Evolutionary conservation across 805 yeast genomes (phyloP), one percentile per base, ranked within the genome.

Genomic region (Metahyphopichia silvanorum): DNA sequence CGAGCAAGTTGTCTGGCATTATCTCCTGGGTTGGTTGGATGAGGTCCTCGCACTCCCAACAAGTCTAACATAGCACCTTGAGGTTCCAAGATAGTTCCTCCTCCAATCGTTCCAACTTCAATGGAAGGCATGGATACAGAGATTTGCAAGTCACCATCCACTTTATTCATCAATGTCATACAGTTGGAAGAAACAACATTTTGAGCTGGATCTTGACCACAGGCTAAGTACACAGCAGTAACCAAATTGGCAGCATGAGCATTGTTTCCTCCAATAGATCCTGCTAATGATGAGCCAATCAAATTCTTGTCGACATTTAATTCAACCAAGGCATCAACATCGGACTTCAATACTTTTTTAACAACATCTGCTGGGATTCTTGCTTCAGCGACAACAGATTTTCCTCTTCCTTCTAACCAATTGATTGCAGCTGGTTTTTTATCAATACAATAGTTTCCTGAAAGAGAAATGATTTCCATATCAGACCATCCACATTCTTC

Each of bases 171-270:
- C 46, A 93, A 71, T 1, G 99, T 93, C 38, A 93, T 91, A 81
- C 99, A 93, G 64, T 89, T 91, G 20, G 97, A 87, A 39, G 94
- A 82, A 67, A 91, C 99, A 33, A 93, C 97, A 54, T 93, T 93
- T 67, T 93, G 98, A 2, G 98, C 98, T n/a, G 99, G 98, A 63
- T 93, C 99, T 69, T 93, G 99, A 37, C 99, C 99, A 38, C 95
- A 77, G 4, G 99, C 99, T 43, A 93, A 66, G 58, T 66, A 93
- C 16, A 93, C 82, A 8, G 98, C 98, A 21, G 98, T 94, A 21
- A 93, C 91, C 46, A 93, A 65, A 59, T 93, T 93, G 29, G 98
- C 94, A 33, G 98, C 98, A 49, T 93, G 99, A 0, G 98, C 98
- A 55, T 93, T 93, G 66, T 86, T 89, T 1, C 99, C 99, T 56